Conservation (phyloP, 2,329 filamentous ascomycete species). For the Tolypocladium tundrense region DNA sequence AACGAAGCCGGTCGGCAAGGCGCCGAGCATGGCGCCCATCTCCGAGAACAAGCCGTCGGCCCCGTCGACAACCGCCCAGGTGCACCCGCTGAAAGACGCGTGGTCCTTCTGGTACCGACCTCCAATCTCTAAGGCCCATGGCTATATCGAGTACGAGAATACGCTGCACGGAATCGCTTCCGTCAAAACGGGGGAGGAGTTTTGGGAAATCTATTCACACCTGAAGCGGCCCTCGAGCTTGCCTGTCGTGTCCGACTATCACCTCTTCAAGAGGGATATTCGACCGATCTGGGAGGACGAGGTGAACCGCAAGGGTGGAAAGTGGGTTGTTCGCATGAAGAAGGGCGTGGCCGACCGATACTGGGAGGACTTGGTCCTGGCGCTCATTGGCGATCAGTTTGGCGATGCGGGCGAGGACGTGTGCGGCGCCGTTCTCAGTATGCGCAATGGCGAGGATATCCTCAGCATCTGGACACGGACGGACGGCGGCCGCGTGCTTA, state of each 20-base stretch:
- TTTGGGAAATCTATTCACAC: constrained; percentile 82
- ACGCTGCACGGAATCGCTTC: constrained; percentile 80
- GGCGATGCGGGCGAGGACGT: constrained; percentile 87
- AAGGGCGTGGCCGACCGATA: constrained; percentile 95
- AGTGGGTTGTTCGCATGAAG: constrained; percentile 95
- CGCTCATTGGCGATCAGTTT: constrained; percentile 90
- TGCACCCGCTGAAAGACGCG: constrained; percentile 60
- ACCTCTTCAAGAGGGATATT: constrained; percentile 94
- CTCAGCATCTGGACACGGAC: constrained; percentile 96
- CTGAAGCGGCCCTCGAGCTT: constrained; percentile 81
- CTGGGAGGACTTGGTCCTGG: constrained; percentile 89
- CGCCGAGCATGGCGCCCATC: constrained; percentile 32
- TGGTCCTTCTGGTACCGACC: constrained; percentile 98
- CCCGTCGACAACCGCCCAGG: constrained; percentile 31
- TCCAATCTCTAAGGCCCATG: constrained; percentile 89
- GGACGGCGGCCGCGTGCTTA: constrained; percentile 85
- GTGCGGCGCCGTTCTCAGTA: constrained; percentile 87
- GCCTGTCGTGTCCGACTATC: constrained; percentile 91
- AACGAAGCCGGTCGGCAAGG: constrained; percentile 17
- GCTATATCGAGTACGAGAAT: constrained; percentile 86
- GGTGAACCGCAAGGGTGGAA: constrained; percentile 89
- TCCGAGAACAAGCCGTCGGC: constrained; percentile 25
- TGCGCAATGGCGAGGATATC: constrained; percentile 92
- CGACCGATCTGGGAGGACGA: constrained; percentile 98
- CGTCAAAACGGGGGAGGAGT: constrained; percentile 77